Evolutionary conservation across 225 moss, liverwort and hornwort genomes (phyloP).

Genomic region (Bryum argenteum): DNA sequence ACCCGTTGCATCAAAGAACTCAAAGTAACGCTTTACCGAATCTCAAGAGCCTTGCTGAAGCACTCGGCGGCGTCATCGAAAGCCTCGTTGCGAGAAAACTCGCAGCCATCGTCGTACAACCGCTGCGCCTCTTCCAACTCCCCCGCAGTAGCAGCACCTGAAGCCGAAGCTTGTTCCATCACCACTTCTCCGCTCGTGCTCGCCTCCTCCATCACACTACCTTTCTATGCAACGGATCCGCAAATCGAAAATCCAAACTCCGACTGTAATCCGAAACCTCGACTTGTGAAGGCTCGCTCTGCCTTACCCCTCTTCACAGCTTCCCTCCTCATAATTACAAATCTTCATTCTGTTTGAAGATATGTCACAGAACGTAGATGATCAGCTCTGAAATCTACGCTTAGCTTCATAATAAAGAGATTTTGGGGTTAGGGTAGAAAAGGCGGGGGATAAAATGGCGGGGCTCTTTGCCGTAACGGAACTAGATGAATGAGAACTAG

Average conservation of each 20-base stretch:
- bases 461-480: conserved; percentile 23
- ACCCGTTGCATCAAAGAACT: background rate
- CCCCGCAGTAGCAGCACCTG: conserved; percentile 5
- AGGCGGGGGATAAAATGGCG: conserved; percentile 31
- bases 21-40: conserved; percentile 47
- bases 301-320: background rate
- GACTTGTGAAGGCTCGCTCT: background rate
- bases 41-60: conserved; percentile 87
- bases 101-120: conserved; percentile 71
- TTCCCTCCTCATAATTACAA: background rate
- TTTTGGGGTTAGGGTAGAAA: conserved; percentile 22
- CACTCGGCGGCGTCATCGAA: conserved; percentile 84
- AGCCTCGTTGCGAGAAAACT: conserved; percentile 58
- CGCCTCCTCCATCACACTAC: conserved; percentile 38
- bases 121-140: conserved; percentile 64
- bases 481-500: background rate
- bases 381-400: no score
- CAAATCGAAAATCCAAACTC: background rate
- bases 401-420: background rate
- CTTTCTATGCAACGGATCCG: conserved; percentile 1
- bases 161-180: conserved; percentile 6
- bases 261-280: background rate
- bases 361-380: fast-evolving
- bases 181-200: conserved; percentile 39
- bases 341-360: fast-evolving